phyloP scores from a whole-genome alignment of 129 eudicot genomes.

The Lactuca sativa region DNA sequence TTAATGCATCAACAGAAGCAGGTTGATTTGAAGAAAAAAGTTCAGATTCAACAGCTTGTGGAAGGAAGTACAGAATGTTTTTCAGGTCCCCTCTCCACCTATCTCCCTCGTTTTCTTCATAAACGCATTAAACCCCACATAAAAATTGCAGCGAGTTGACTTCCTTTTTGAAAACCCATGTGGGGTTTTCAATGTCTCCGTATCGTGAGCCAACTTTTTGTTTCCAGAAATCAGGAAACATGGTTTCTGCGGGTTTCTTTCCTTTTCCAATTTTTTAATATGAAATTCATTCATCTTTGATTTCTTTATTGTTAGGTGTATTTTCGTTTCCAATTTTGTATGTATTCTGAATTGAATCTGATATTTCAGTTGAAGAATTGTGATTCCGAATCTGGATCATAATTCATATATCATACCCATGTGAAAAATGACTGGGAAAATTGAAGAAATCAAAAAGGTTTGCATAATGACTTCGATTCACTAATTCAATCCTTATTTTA shows the following conservation, averaged over 20 bases:
- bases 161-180: constrained; percentile 33
- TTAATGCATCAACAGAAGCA: constrained; percentile 23
- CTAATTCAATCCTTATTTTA: constrained; percentile 7
- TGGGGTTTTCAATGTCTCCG: constrained; percentile 43
- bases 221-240: constrained; percentile 45
- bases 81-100: constrained; percentile 29
- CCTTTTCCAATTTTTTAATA: neutral
- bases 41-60: constrained; percentile 13
- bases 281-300: constrained; percentile 8
- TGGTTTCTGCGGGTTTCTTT: constrained; percentile 21
- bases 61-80: constrained; percentile 23
- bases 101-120: constrained; percentile 30
- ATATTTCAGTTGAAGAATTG: constrained; percentile 29
- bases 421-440: constrained; percentile 39
- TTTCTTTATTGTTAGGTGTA: constrained; percentile 8
- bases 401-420: constrained; percentile 6
- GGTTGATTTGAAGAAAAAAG: neutral
- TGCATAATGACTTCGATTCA: constrained; percentile 19
- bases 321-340: neutral
- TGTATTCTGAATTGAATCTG: constrained; percentile 7
- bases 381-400: constrained; percentile 33
- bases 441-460: constrained; percentile 50
- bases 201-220: constrained; percentile 30
- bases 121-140: constrained; percentile 31
- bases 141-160: constrained; percentile 28